A percentile compares a stretch with the other conserved stretches of the same genome.
phyloP scores from a whole-genome alignment of 2,329 filamentous ascomycete genomes.

The Fusarium hainanense region DNA sequence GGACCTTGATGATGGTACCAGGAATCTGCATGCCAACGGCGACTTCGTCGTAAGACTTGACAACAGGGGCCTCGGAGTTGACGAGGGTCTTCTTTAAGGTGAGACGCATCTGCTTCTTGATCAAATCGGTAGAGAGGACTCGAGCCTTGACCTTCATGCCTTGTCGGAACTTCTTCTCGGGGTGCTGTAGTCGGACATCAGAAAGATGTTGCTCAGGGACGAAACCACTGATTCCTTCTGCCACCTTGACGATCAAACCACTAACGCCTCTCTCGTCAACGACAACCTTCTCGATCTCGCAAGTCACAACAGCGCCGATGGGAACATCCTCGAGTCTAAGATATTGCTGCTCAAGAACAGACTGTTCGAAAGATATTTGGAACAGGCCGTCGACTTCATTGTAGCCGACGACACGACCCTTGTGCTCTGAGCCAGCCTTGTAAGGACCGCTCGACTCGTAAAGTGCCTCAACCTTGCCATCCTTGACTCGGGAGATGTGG shows the following conservation, averaged over 20 bases:
- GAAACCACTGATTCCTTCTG: constrained; percentile 88
- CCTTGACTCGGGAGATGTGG: constrained; percentile 92
- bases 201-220: constrained; percentile 90
- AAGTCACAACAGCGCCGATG: constrained; percentile 82
- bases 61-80: constrained; percentile 84
- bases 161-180: constrained; percentile 95
- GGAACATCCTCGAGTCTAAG: constrained; percentile 91
- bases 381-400: constrained; percentile 88
- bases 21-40: constrained; percentile 80
- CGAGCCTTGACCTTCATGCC: constrained; percentile 86
- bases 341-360: constrained; percentile 86
- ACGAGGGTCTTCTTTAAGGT: constrained; percentile 95
- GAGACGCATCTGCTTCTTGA: constrained; percentile 82
- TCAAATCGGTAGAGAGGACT: constrained; percentile 81
- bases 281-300: constrained; percentile 85
- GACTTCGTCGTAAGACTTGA: constrained; percentile 81
- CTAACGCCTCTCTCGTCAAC: constrained; percentile 81
- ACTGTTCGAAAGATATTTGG: constrained; percentile 84
- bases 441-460: constrained; percentile 81
- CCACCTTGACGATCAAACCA: constrained; percentile 84
- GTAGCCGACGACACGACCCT: constrained; percentile 85
- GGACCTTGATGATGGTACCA: constrained; percentile 87
- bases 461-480: constrained; percentile 87
- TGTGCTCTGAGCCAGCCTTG: constrained; percentile 81
- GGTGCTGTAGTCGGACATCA: constrained; percentile 87